Base-by-base conservation (phyloP, 345 rosid species). In the Eucalyptus sideroxylon region DNA sequence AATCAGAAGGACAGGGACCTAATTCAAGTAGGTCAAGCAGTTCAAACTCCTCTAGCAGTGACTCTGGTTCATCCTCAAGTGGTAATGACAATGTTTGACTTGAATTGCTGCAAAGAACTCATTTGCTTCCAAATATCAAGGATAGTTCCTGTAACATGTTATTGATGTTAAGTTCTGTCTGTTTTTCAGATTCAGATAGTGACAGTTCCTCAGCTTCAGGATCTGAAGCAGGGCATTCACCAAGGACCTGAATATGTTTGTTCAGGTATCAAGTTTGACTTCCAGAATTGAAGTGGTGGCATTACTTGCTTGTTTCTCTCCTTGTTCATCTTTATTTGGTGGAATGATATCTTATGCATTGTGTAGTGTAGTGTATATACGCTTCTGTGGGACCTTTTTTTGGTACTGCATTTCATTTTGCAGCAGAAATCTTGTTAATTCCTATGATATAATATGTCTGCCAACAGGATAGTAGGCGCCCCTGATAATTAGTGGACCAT, bases 1-100 rank as follows among this genome's bases (percentile, higher is more conserved):
- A 91, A 92, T 95, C 59, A 87, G 97, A 93, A 89, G 95, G 92
- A 91, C 96, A 93, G 69, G 95, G 92, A 42, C 93, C 94, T 88
- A 94, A 95, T 90, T 91, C 94, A 59, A 96, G 95, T 93, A 94
- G 95, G 92, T 96, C 99, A 30, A 97, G 98, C 93, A 97, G 99
- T 91, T 98, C 99, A 87, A 96, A 96, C 94, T 97, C 98, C 93
- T 98, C 99, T 87, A 96, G 98, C 93, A 97, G 99, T 93, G 97
- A 94, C 91, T 97, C 99, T 88, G 99, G 98, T 89, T 98, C 99
- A 92, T 97, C 99, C 88, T 94, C 98, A 87, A 98, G 99, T 92
- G 99, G 99, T 98, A 98, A 88, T 42, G 67, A 50, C 80, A 50
- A 60, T 87, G 89, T 34, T 44, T 37, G 53, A 27, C 81, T 50